Evolutionary conservation across 768 basidiomycete species (phyloP).

Genomic region (Galerina marginata): DNA sequence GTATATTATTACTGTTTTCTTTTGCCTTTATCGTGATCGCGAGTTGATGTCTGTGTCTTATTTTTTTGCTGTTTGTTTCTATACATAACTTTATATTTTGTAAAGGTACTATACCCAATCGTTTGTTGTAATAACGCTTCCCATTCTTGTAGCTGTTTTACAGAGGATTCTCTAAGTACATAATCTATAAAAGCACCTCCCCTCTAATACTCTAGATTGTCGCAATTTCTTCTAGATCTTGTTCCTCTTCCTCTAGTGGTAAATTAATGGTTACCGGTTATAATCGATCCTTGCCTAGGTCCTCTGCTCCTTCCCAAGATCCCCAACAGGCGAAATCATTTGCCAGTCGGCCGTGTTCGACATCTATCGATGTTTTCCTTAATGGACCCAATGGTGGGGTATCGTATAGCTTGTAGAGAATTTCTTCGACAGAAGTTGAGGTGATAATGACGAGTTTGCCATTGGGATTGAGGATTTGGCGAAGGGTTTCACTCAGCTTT

Average conservation of each 20-base stretch:
- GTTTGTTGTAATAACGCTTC: not conserved
- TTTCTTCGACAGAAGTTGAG: slow-evolving; percentile 42
- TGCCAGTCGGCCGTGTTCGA: slow-evolving; percentile 42
- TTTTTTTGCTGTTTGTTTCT: slow-evolving; percentile 6
- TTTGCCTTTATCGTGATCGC: no score
- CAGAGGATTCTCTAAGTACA: no score
- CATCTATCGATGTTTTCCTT: slow-evolving; percentile 35
- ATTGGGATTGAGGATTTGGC: slow-evolving; percentile 44
- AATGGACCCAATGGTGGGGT: slow-evolving; percentile 45
- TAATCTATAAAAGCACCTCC: no score
- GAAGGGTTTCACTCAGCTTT: slow-evolving; percentile 42
- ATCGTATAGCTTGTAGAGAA: slow-evolving; percentile 40
- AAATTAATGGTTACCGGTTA: not conserved
- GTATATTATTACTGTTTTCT: no score
- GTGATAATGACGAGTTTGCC: slow-evolving; percentile 47
- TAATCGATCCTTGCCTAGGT: slow-evolving; percentile 28
- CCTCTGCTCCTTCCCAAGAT: slow-evolving; percentile 45
- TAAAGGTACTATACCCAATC: slow-evolving; percentile 16
- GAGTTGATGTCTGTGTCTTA: not conserved
- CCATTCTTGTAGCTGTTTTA: not conserved
- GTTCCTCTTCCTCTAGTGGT: not conserved
- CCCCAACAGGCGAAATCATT: slow-evolving; percentile 53
- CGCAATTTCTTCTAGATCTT: not conserved
- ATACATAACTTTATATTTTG: slow-evolving; percentile 1
- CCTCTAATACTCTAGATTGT: no score